Evolutionary conservation across 805 yeast genomes (phyloP), one percentile per base, ranked within the genome.

Genomic region (Suhomyces faveliae): DNA sequence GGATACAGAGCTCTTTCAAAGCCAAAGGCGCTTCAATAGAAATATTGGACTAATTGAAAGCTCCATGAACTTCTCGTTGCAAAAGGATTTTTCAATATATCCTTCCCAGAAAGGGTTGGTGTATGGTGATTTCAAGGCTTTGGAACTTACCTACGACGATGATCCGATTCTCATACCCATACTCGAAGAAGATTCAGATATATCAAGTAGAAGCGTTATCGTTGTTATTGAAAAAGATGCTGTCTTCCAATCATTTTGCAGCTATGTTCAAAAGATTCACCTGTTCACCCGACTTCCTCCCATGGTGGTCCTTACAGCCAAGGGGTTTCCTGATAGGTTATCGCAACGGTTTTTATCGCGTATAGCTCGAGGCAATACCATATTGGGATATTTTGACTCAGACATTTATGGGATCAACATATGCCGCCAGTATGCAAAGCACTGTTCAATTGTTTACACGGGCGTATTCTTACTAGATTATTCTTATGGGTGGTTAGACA

Each of bases 391-490:
- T 27, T 81, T 83, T 22, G 90, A 85, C 58, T 75, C 85, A 12
- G 90, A 85, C 54, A 78, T 85, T 2, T 80, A 80, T 58, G 90
- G 90, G 0, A 57, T 82, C 8, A 71, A 72, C 53, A 84, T 84
- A 27, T 64, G 73, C 48, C 57, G 68, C 22, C 76, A 74, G 47
- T 74, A 57, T 62, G 60, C 54, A 38, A 42, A 44, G 15, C 23
- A 9, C 38, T n/a, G 19, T 42, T 52, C 42, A 20, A 29, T 62
- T 11, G 39, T 42, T 12, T 73, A 58, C 51, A 60, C 71, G 4
- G 85, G 84, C 0, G 76, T 73, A 7, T 60, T 61, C 35, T 43
- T 79, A 11, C 51, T 70, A 2, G 81, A 76, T 25, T 71, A 68
- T 50, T 13, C 24, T 5, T n/a, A 21, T 5, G 57, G 51, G 11